Conservation (phyloP, 1,139 yeast genomes). For the Taiozyma sp. region DNA sequence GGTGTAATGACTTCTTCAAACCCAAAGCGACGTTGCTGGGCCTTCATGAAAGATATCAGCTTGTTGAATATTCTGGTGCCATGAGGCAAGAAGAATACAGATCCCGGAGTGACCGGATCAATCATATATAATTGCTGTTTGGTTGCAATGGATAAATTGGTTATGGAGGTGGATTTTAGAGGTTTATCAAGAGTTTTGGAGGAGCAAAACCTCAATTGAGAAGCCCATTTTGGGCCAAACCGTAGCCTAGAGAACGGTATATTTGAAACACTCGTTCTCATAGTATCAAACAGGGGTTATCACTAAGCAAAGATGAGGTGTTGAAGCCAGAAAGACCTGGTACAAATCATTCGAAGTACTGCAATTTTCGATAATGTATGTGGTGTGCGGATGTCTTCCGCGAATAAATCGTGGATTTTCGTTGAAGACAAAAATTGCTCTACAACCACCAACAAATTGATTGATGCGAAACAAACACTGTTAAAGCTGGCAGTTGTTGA, state of each 20-base stretch:
- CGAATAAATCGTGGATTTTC: not conserved
- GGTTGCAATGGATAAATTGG: conserved; percentile 46
- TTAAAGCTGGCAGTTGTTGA: too few species aligned
- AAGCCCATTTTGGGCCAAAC: not conserved
- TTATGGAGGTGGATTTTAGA: conserved; percentile 12
- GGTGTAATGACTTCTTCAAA: conserved; percentile 95
- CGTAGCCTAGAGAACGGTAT: too few species aligned
- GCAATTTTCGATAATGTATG: not conserved
- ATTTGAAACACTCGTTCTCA: not conserved
- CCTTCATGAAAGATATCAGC: conserved; percentile 73
- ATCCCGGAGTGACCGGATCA: conserved; percentile 81
- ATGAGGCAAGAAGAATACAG: conserved; percentile 83
- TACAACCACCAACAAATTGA: too few species aligned
- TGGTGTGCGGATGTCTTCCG: not conserved
- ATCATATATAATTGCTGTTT: conserved; percentile 71
- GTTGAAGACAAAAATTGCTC: not conserved
- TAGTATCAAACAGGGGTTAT: not conserved
- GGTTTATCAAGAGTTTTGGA: not conserved
- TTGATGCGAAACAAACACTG: too few species aligned
- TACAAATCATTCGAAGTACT: too few species aligned
- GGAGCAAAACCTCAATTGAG: not conserved
- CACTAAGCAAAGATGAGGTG: too few species aligned
- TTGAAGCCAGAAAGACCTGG: too few species aligned
- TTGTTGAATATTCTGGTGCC: conserved; percentile 85
- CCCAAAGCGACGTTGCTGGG: conserved; percentile 69